Evolutionary conservation across 257 asterid genomes (phyloP), one percentile per base, ranked within the genome.

Genomic region (Avicennia marina): DNA sequence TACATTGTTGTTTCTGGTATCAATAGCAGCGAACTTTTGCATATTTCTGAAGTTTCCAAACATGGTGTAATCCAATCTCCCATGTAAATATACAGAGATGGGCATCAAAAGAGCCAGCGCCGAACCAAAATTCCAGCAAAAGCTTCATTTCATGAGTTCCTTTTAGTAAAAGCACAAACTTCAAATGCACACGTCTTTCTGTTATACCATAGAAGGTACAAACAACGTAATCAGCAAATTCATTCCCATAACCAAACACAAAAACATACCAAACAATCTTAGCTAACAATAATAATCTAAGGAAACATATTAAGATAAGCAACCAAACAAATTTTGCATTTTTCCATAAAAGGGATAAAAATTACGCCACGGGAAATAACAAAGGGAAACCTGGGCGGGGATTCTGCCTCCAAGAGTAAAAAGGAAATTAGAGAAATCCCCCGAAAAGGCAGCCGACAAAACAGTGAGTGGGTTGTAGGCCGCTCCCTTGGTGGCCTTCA

Each of bases 391-490:
- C 80, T 74, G 80, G 11, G 67, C 56, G 25, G 80, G 80, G 58
- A 74, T 70, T 70, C 80, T 55, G 67, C 76, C 74, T 55, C 71
- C 80, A 48, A 66, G 45, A 10, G 73, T 61, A 62, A 72, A 78
- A 11, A 78, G 51, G 36, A 78, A 78, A 60, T 87, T 73, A 34
- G 45, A 20, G 38, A 82, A 79, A 75, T 80, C 84, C 3, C 95
- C 95, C 16, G 89, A 73, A 53, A 90, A 59, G 24, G 95, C 94
- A 47, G 79, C 56, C 56, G 93, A 60, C 65, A 90, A 56, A 40
- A 87, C 25, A 31, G 82, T 60, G 75, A 90, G 96, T 60, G 98
- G 98, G 45, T 87, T 90, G 80, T 82, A 90, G 24, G 94, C 68
- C 62, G 79, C 95, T 48, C 97, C 95, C 1, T 74, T 27, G 54